Conservation (phyloP, 2,329 filamentous ascomycete species). For the Tolypocladium nubicola region DNA sequence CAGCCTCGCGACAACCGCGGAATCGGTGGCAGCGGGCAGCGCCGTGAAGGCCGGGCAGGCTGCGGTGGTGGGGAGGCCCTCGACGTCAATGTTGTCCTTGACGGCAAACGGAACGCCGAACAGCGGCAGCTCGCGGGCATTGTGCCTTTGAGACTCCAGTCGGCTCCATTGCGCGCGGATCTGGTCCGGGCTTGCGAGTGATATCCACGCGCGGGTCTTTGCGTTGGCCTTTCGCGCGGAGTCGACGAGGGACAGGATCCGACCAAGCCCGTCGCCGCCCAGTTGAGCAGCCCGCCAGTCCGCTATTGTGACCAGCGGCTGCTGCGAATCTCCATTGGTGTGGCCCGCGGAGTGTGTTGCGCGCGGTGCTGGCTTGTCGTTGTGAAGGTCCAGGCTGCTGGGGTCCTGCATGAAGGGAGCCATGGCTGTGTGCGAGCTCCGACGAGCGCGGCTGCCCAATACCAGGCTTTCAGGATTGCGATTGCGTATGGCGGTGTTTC, state of each 20-base stretch:
- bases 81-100: conserved; percentile 46
- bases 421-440: background rate
- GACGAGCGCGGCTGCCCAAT: background rate
- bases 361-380: no score
- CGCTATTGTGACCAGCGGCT: conserved; percentile 8
- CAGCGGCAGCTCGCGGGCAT: conserved; percentile 28
- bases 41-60: conserved; percentile 39
- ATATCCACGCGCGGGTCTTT: conserved; percentile 19
- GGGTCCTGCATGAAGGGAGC: background rate
- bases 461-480: background rate
- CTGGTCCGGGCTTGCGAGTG: conserved; percentile 17
- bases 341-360: background rate
- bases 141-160: conserved; percentile 2
- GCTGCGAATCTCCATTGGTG: background rate
- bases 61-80: conserved; percentile 39
- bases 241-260: conserved; percentile 14
- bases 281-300: conserved; percentile 16
- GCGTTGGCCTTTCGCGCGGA: conserved; percentile 8
- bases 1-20: conserved; percentile 36
- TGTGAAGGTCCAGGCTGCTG: background rate
- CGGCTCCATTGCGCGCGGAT: conserved; percentile 9
- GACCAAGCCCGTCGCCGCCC: conserved; percentile 12
- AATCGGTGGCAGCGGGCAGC: conserved; percentile 30
- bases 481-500: background rate
- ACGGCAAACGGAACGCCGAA: conserved; percentile 47